Evolutionary conservation across 2,329 filamentous ascomycete genomes (phyloP).

Genomic region (Paecilomyces dactylethromorphus): DNA sequence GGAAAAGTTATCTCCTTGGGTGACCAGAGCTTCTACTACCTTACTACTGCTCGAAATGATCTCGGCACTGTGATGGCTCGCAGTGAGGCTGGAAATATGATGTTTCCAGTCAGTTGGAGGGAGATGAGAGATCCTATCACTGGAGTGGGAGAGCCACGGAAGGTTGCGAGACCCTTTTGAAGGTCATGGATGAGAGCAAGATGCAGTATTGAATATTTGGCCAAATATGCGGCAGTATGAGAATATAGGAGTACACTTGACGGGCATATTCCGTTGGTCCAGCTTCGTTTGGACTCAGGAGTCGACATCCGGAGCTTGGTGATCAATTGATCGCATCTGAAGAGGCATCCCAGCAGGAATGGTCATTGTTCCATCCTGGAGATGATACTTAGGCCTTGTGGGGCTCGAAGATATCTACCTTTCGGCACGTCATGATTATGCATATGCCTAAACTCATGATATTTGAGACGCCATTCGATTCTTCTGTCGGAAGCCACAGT

Average conservation of each 20-base stretch:
- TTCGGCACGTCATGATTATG: too few relatives aligned
- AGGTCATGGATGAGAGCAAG: conserved; percentile 7
- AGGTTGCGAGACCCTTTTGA: conserved; percentile 91
- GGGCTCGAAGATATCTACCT: background rate
- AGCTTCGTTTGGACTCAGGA: background rate
- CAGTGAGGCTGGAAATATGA: conserved; percentile 79
- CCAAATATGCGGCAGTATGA: background rate
- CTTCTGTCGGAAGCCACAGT: too few relatives aligned
- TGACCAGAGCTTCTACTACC: conserved; percentile 91
- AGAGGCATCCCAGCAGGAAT: background rate
- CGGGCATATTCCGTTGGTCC: background rate
- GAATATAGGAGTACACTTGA: background rate
- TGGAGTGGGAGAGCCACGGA: conserved; percentile 69
- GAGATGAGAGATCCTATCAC: conserved; percentile 83
- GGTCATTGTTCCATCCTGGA: background rate
- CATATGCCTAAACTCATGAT: too few relatives aligned
- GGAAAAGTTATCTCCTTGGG: conserved; percentile 85
- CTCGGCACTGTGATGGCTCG: conserved; percentile 89
- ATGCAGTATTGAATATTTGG: conserved; percentile 6
- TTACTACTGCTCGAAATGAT: conserved; percentile 87
- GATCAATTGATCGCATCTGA: background rate
- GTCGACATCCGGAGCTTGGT: background rate
- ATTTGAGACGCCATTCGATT: too few relatives aligned
- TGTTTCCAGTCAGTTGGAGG: conserved; percentile 93
- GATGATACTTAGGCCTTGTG: background rate